Conservation (phyloP, 2,329 filamentous ascomycete species). For the Microdochium trichocladiopsis region DNA sequence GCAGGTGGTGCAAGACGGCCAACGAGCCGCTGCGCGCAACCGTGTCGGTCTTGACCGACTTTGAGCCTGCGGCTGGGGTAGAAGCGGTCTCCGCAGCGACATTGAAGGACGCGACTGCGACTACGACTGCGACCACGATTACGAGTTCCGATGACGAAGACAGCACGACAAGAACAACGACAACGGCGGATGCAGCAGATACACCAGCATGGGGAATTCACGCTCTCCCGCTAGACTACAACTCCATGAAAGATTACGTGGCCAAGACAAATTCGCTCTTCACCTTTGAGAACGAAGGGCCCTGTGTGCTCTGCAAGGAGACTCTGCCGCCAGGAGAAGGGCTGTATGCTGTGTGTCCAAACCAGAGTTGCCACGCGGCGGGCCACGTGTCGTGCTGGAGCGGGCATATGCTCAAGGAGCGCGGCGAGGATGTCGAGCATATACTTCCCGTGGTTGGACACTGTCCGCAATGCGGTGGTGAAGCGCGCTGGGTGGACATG, state of each 20-base stretch:
- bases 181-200: background rate
- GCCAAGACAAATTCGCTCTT: constrained; percentile 47
- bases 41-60: constrained; percentile 52
- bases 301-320: constrained; percentile 45
- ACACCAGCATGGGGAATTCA: constrained; percentile 38
- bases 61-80: constrained; percentile 19
- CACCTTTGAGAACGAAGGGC: constrained; percentile 47
- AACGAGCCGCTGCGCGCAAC: constrained; percentile 37
- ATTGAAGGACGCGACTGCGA: too few relatives aligned
- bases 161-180: background rate
- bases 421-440: constrained; percentile 21
- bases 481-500: constrained; percentile 66
- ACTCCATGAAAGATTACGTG: constrained; percentile 43
- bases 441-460: constrained; percentile 61
- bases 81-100: too few relatives aligned
- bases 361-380: constrained; percentile 44
- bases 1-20: constrained; percentile 43
- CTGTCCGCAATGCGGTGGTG: constrained; percentile 63
- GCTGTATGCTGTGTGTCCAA: constrained; percentile 50
- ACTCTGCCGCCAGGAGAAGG: constrained; percentile 38
- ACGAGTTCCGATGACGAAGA: background rate
- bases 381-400: constrained; percentile 57
- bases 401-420: constrained; percentile 36
- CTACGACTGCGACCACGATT: too few relatives aligned
- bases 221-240: constrained; percentile 48